Percentiles rank a stretch among this genome's conserved stretches.
Conservation (phyloP, 2,329 filamentous ascomycete species). For the Phialemoniopsis sp. region DNA sequence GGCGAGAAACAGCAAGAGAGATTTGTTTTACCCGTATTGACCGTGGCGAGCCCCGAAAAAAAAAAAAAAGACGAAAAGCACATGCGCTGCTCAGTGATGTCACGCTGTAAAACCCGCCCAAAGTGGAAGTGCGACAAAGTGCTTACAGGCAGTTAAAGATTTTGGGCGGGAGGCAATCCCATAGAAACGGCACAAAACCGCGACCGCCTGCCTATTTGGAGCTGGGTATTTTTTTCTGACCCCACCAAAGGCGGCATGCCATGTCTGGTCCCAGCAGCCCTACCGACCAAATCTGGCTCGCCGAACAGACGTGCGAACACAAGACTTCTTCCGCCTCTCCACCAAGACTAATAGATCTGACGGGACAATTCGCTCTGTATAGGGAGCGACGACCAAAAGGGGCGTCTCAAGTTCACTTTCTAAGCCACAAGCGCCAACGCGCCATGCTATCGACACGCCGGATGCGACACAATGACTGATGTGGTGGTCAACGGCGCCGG, state of each 20-base stretch:
- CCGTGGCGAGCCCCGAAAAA: background rate
- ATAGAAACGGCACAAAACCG: slow-evolving; percentile 10
- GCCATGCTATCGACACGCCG: slow-evolving; percentile 9
- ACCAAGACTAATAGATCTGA: no score
- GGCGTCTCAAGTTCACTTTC: no score
- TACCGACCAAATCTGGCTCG: no score
- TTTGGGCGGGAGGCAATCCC: background rate
- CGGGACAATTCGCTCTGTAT: no score
- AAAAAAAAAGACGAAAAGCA: background rate
- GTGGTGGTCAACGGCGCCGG: slow-evolving; percentile 34
- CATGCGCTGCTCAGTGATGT: background rate
- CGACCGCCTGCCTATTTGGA: slow-evolving; percentile 14
- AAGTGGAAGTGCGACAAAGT: background rate
- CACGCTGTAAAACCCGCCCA: no score
- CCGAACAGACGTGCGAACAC: no score
- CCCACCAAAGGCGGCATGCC: slow-evolving; percentile 8
- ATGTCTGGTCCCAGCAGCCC: no score
- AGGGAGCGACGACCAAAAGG: no score
- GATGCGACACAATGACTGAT: slow-evolving; percentile 43
- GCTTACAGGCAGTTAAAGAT: background rate
- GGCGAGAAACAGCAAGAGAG: background rate
- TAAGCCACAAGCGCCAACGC: slow-evolving; percentile 1
- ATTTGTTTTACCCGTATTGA: no score
- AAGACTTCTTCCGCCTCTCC: no score
- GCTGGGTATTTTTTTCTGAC: slow-evolving; percentile 4